phyloP scores from a whole-genome alignment of 257 asterid genomes.

The Agastache rugosa region DNA sequence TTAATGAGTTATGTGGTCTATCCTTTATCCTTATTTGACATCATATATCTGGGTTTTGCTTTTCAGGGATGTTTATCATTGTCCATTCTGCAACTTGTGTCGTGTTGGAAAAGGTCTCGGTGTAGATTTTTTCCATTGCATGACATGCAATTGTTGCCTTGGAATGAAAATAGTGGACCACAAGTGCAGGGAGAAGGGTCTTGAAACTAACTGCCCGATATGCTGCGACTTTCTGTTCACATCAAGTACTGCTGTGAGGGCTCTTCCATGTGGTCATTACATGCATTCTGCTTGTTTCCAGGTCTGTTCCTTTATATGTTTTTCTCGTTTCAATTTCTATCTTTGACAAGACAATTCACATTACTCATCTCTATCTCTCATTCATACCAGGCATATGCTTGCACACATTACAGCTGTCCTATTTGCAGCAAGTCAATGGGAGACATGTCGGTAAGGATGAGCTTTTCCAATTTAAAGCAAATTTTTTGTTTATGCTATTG shows the following conservation, averaged over 20 bases:
- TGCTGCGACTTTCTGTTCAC: conserved; percentile 95
- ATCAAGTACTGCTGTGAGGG: conserved; percentile 87
- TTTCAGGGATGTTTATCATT: conserved; percentile 87
- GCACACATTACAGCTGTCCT: conserved; percentile 93
- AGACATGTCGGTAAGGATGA: conserved; percentile 91
- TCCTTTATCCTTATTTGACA: conserved; percentile 19
- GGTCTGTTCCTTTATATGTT: conserved; percentile 48
- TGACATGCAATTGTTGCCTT: conserved; percentile 96
- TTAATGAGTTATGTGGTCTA: neutral
- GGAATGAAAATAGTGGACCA: conserved; percentile 77
- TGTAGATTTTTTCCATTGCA: conserved; percentile 89
- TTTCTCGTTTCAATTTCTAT: neutral
- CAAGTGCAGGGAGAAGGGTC: conserved; percentile 96
- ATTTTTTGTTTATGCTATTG: neutral
- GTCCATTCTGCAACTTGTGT: conserved; percentile 96
- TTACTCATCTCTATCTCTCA: conserved; percentile 26
- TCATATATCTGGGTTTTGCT: conserved; percentile 12
- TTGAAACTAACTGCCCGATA: conserved; percentile 94
- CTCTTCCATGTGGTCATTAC: conserved; percentile 97
- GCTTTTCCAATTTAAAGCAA: conserved; percentile 14
- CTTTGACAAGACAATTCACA: neutral
- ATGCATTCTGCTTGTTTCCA: conserved; percentile 99
- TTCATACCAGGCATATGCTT: conserved; percentile 79
- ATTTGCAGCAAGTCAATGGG: conserved; percentile 99
- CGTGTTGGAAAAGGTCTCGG: conserved; percentile 97